These are phyloP conservation scores for Globisporangium carolinianum DNA, from an alignment of 352 stramenopile genomes.

Conservation along the genomic window DNA sequence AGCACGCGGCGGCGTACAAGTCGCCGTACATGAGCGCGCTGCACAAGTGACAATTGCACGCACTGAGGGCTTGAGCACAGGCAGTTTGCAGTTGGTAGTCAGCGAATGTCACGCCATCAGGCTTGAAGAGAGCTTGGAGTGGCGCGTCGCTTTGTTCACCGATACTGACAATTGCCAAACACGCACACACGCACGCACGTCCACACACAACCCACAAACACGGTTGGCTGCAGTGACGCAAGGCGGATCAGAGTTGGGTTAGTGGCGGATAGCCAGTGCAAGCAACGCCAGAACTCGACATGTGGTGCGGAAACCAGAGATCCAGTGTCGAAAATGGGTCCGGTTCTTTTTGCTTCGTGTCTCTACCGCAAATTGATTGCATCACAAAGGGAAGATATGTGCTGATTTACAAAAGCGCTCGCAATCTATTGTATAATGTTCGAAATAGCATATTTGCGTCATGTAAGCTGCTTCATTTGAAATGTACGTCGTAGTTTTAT, in stretches of 20 bases:
- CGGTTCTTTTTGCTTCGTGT: too few species aligned
- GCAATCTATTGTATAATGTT: too few species aligned
- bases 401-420: not conserved
- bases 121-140: too few species aligned
- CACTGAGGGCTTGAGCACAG: not conserved
- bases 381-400: not conserved
- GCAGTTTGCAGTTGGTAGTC: not conserved
- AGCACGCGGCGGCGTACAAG: constrained; percentile 35
- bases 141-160: too few species aligned
- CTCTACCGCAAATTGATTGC: too few species aligned
- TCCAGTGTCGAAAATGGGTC: not conserved
- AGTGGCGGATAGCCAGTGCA: not conserved
- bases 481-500: too few species aligned
- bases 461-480: too few species aligned
- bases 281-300: not conserved
- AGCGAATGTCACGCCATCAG: not conserved
- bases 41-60: constrained; percentile 41
- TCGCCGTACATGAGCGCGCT: constrained; percentile 74
- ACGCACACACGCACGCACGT: too few species aligned
- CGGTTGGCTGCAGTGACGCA: too few species aligned
- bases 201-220: too few species aligned
- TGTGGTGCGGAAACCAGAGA: not conserved
- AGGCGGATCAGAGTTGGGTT: not conserved
- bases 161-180: too few species aligned
- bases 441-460: too few species aligned